These are phyloP conservation scores for Stachybotrys echinatus DNA, from an alignment of 2,329 filamentous ascomycete species.

Conservation along the genomic window DNA sequence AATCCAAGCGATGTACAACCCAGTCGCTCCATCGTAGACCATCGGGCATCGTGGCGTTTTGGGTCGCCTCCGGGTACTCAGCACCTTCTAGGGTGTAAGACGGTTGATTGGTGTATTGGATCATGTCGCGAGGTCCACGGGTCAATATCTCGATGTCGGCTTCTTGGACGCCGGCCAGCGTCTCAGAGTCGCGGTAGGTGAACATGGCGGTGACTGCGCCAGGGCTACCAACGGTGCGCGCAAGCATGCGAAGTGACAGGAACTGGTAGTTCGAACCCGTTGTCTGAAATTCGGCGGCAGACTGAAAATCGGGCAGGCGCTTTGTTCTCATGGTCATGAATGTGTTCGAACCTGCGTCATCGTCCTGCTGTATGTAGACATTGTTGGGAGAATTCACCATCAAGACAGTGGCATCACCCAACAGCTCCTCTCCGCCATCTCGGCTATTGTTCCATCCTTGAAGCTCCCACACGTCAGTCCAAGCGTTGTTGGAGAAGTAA, in stretches of 20 bases:
- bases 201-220: conserved; percentile 50
- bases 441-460: conserved; percentile 35
- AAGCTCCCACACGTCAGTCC: conserved; percentile 30
- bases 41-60: conserved; percentile 40
- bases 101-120: conserved; percentile 59
- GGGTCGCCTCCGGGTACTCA: conserved; percentile 39
- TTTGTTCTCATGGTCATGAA: conserved; percentile 43
- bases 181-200: conserved; percentile 37
- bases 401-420: conserved; percentile 20
- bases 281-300: conserved; percentile 42
- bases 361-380: conserved; percentile 40
- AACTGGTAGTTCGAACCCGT: conserved; percentile 17
- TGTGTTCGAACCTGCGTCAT: conserved; percentile 25
- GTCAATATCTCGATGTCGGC: conserved; percentile 50
- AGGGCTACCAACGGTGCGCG: conserved; percentile 39
- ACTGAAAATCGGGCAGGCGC: conserved; percentile 38
- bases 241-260: conserved; percentile 41
- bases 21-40: conserved; percentile 45
- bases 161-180: conserved; percentile 39
- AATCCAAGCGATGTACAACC: conserved; percentile 56
- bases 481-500: conserved; percentile 31
- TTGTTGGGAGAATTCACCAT: conserved; percentile 39
- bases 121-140: conserved; percentile 31
- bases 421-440: conserved; percentile 20
- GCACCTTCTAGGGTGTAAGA: conserved; percentile 38